phyloP scores from a whole-genome alignment of 2,329 filamentous ascomycete species.

The Aspergillus fijiensis region DNA sequence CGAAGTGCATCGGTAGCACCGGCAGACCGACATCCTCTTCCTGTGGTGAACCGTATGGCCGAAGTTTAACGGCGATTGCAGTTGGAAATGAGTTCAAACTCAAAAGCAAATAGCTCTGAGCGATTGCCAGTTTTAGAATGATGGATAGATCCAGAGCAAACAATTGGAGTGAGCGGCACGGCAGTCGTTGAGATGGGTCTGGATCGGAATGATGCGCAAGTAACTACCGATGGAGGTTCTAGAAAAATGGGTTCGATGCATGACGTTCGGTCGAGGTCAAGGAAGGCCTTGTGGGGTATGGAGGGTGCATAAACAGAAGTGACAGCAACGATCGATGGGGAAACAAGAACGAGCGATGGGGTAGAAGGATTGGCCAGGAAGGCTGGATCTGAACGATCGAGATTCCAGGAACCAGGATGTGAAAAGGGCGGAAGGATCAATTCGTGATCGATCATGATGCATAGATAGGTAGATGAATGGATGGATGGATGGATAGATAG shows the following conservation, averaged over 20 bases:
- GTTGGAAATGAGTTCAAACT: not conserved
- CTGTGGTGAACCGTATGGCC: slow-evolving; percentile 1
- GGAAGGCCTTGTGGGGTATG: not conserved
- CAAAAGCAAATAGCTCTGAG: not conserved
- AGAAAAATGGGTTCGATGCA: not conserved
- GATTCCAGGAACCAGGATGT: not conserved
- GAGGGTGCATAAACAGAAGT: not conserved
- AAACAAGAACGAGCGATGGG: not conserved
- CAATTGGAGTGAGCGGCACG: not conserved
- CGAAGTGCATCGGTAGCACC: slow-evolving; percentile 6
- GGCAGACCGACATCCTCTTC: slow-evolving; percentile 5
- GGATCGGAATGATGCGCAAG: not conserved
- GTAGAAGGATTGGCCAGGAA: not conserved
- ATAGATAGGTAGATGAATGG: not conserved
- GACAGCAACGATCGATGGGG: not conserved
- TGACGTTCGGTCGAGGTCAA: not conserved
- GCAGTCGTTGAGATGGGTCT: not conserved
- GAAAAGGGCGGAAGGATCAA: not conserved
- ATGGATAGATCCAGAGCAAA: not conserved
- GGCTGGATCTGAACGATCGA: not conserved
- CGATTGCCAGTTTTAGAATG: not conserved
- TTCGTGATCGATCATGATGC: not conserved
- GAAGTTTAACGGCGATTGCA: not conserved
- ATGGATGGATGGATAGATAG: not conserved
- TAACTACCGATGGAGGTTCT: not conserved